A percentile compares a stretch with the other conserved stretches of the same genome.
Evolutionary conservation across 108 stramenopile species (phyloP).

Genomic region (Cyclotella atomus): DNA sequence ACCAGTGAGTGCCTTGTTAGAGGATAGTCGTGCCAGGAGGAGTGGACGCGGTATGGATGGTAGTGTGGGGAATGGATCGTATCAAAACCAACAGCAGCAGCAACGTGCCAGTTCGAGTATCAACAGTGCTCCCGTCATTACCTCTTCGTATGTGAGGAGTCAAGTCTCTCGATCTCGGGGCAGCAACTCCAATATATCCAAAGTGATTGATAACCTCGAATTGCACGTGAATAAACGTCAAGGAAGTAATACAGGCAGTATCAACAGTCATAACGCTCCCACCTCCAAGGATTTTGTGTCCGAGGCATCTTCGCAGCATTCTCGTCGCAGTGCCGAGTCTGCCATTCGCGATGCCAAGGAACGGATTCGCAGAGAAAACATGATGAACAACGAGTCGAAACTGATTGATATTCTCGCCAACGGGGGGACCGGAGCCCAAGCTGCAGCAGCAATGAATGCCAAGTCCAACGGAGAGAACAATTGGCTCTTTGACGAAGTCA

Average conservation of each 20-base stretch:
- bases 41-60: slow-evolving; percentile 34
- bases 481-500: slow-evolving; percentile 87
- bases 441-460: slow-evolving; percentile 16
- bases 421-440: slow-evolving; percentile 24
- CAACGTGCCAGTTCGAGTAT: slow-evolving; percentile 35
- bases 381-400: slow-evolving; percentile 44
- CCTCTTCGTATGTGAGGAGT: slow-evolving; percentile 62
- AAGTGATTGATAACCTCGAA: slow-evolving; percentile 82
- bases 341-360: slow-evolving; percentile 46
- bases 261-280: not conserved
- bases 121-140: slow-evolving; percentile 81
- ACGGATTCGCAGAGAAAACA: slow-evolving; percentile 38
- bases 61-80: not conserved
- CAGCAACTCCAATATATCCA: slow-evolving; percentile 68
- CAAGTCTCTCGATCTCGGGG: slow-evolving; percentile 42
- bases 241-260: slow-evolving; percentile 9
- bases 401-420: slow-evolving; percentile 48
- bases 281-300: slow-evolving; percentile 14
- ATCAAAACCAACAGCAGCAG: not conserved
- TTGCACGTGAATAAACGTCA: slow-evolving; percentile 48
- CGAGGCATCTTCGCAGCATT: slow-evolving; percentile 15
- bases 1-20: slow-evolving; percentile 26
- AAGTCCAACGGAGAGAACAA: slow-evolving; percentile 59
- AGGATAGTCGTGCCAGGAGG: slow-evolving; percentile 50
- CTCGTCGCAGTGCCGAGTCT: slow-evolving; percentile 10